Base-by-base conservation (phyloP, 371 early-diverging fungal genomes). In the Rhizomucor pusillus region DNA sequence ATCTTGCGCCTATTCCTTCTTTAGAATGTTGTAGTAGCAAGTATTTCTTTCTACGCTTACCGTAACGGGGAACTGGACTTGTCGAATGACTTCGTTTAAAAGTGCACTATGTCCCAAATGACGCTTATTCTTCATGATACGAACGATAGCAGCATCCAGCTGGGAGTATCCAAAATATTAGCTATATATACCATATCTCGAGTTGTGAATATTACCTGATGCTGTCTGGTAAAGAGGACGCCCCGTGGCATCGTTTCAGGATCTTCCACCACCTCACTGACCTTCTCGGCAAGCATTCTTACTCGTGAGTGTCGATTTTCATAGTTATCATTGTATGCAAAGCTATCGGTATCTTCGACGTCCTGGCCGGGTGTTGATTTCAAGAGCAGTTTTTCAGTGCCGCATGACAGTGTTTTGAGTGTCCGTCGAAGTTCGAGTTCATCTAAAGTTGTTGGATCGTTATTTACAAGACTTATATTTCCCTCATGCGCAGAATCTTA, bases 91-190 rank as follows among this genome's bases (percentile, higher is more conserved):
- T 56, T 92, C 93, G 35, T 72, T 80, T 33, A 92, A 66, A 47
- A 99, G 70, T 20, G 73, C 50, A 6, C 75, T 73, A 62, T 94
- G 94, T 7, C 69, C 72, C 10, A 91, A 57, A 33, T 68, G 73
- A 62, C 84, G 85, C 33, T 89, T 80, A 3, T 86, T 75, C 71
- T 99, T 99, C 93, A 97, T 88, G 41, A 97, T 88, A 43, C 98
- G 79, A 7, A 96, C 97, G 62, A 97, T 88, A 0, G 93, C 94
- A 1, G 98, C 99, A 70, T 98, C 98, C 10, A 93, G 82, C 66
- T 77, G 50, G 14, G 5, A 29, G 29, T 29, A 7, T 5, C 7
- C 29, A 3, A 29, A 29, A 5, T 7, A 29, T 29, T 29, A 29
- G 29, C 29, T n/a, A 36, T 45, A 14, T 35, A 22, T 19, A 37